Percentiles rank a stretch among this genome's conserved stretches.
Evolutionary conservation across 176 grass and related monocot genomes (phyloP).

Genomic region (Alopecurus myosuroides): DNA sequence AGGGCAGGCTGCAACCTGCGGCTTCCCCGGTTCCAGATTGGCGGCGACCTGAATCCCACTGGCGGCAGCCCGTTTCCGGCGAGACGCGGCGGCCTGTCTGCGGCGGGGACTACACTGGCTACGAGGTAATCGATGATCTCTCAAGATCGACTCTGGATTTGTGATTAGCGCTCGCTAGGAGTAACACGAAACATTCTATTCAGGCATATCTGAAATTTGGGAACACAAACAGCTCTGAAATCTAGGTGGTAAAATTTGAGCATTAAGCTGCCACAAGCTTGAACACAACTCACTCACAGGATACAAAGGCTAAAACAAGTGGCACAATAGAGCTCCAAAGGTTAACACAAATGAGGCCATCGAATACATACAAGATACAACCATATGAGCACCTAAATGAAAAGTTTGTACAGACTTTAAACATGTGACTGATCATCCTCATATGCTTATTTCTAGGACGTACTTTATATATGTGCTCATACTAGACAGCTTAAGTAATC

Average conservation of each 20-base stretch:
- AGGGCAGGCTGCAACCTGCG: background rate
- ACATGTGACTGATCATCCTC: too few species aligned
- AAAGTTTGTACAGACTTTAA: too few species aligned
- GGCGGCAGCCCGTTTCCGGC: background rate
- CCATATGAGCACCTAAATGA: too few species aligned
- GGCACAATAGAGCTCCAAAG: too few species aligned
- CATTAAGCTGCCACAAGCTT: background rate
- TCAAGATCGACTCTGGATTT: background rate
- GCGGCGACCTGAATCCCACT: background rate
- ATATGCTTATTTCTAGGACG: too few species aligned
- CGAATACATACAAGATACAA: too few species aligned
- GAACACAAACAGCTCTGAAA: background rate
- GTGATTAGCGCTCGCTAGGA: background rate
- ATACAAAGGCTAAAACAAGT: background rate
- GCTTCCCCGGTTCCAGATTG: background rate
- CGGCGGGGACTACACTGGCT: background rate
- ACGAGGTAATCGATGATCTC: background rate
- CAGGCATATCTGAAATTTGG: background rate
- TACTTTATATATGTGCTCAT: too few species aligned
- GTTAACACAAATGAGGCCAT: too few species aligned
- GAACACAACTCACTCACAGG: background rate
- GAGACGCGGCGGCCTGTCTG: background rate
- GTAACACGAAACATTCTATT: background rate
- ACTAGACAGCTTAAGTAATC: too few species aligned
- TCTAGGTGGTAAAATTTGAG: background rate